phyloP scores from a whole-genome alignment of 2,329 filamentous ascomycete species.

The Alternaria sp. region DNA sequence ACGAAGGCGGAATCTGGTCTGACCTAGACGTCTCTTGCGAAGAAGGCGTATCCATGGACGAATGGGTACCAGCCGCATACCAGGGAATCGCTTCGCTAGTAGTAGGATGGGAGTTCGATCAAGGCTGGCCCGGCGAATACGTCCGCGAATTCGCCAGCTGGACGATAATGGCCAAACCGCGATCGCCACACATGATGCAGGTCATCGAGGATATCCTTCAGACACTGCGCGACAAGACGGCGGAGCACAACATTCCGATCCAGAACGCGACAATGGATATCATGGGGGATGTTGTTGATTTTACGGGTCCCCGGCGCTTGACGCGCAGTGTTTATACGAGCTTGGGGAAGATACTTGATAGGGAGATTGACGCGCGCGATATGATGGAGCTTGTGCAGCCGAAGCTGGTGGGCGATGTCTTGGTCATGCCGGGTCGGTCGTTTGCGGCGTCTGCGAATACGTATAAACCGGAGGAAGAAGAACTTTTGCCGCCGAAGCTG shows the following conservation, averaged over 20 bases:
- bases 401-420: constrained; percentile 37
- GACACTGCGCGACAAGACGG: constrained; percentile 13
- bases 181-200: constrained; percentile 28
- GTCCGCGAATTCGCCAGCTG: constrained; percentile 38
- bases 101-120: constrained; percentile 50
- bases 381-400: constrained; percentile 31
- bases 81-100: constrained; percentile 39
- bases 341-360: constrained; percentile 21
- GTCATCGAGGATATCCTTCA: constrained; percentile 39
- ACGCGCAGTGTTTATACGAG: constrained; percentile 34
- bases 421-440: constrained; percentile 24
- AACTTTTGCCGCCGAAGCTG: constrained; percentile 8
- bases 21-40: constrained; percentile 51
- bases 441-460: constrained; percentile 22
- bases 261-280: constrained; percentile 23
- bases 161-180: constrained; percentile 38
- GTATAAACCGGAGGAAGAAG: constrained; percentile 14
- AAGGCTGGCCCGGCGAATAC: constrained; percentile 23
- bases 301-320: constrained; percentile 36
- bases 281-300: constrained; percentile 38
- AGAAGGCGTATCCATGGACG: constrained; percentile 30
- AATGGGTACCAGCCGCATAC: constrained; percentile 48
- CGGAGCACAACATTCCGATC: constrained; percentile 19
- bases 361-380: constrained; percentile 17
- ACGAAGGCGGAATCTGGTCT: constrained; percentile 52